Percentiles rank a stretch among this genome's conserved stretches.
phyloP scores from a whole-genome alignment of 2,329 filamentous ascomycete species.

The Sarocladiaceae sp. region DNA sequence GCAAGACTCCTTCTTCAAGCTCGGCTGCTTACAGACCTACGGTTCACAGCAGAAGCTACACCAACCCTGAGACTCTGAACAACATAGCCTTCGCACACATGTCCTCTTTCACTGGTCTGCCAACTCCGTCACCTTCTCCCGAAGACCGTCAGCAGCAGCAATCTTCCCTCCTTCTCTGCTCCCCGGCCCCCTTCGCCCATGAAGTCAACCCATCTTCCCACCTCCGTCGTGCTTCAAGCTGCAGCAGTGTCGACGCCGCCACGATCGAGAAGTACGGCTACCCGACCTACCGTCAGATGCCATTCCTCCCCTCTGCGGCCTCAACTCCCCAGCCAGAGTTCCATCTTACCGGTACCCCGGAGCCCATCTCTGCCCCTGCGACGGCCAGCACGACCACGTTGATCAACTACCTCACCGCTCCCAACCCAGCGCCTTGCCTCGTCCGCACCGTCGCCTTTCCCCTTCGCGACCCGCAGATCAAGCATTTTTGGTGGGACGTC shows the following conservation, averaged over 20 bases:
- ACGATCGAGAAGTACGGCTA: conserved; percentile 70
- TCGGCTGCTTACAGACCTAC: conserved; percentile 6
- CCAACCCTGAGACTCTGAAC: conserved; percentile 54
- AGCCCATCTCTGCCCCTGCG: conserved; percentile 29
- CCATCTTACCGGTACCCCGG: conserved; percentile 37
- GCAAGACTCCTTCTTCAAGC: conserved; percentile 1
- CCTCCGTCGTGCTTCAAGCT: conserved; percentile 59
- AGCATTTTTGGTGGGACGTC: conserved; percentile 95
- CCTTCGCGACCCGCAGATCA: conserved; percentile 62
- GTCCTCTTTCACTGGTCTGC: conserved; percentile 33
- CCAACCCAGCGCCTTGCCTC: conserved; percentile 78
- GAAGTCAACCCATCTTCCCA: conserved; percentile 21
- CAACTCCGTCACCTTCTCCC: conserved; percentile 13
- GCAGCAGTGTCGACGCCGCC: conserved; percentile 58
- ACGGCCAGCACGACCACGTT: conserved; percentile 65
- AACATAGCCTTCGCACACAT: conserved; percentile 30
- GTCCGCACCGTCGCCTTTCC: conserved; percentile 74
- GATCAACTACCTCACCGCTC: conserved; percentile 69
- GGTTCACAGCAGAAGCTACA: conserved; percentile 52
- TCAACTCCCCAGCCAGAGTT: conserved; percentile 27
- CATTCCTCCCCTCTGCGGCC: conserved; percentile 31
- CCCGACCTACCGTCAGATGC: conserved; percentile 78
- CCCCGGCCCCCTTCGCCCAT: conserved; percentile 55
- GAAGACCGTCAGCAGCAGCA: conserved; percentile 18
- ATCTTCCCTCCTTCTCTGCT: conserved; percentile 56